Percentiles rank a stretch among this genome's conserved stretches.
Evolutionary conservation across 208 protist species (phyloP).

Genomic region (Strigomonas culicis): DNA sequence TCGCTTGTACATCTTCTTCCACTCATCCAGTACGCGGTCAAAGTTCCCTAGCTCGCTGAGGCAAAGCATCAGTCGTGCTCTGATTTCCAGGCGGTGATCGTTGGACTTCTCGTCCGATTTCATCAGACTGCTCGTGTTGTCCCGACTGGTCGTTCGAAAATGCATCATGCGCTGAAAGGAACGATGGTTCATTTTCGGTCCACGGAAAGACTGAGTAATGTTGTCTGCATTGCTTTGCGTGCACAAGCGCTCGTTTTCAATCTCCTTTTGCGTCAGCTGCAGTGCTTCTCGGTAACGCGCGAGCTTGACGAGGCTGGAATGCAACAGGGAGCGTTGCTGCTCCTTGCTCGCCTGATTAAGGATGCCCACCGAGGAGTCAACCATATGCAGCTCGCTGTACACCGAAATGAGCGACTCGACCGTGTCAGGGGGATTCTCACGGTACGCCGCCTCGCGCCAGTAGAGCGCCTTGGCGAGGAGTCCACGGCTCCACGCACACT

Average conservation of each 20-base stretch:
- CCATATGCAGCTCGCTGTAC: slow-evolving; percentile 78
- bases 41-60: slow-evolving; percentile 79
- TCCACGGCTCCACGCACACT: slow-evolving; percentile 81
- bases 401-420: slow-evolving; percentile 78
- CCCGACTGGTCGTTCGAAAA: slow-evolving; percentile 31
- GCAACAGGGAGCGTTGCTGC: slow-evolving; percentile 56
- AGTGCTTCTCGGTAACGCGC: slow-evolving; percentile 69
- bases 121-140: slow-evolving; percentile 36
- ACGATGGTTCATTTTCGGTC: slow-evolving; percentile 11
- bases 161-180: slow-evolving; percentile 36
- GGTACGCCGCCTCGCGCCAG: slow-evolving; percentile 84
- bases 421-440: slow-evolving; percentile 50
- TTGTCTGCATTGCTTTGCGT: neutral
- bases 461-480: slow-evolving; percentile 87
- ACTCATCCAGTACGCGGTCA: slow-evolving; percentile 66
- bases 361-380: slow-evolving; percentile 75
- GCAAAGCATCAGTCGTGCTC: slow-evolving; percentile 62
- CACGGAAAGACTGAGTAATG: neutral
- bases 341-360: slow-evolving; percentile 61
- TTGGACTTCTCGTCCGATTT: slow-evolving; percentile 30
- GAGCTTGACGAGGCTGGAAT: slow-evolving; percentile 79
- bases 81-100: slow-evolving; percentile 41
- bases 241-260: slow-evolving; percentile 34
- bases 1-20: slow-evolving; percentile 33
- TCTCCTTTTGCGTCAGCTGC: slow-evolving; percentile 61